Percentiles rank a stretch among this genome's conserved stretches.
Evolutionary conservation across 371 early-diverging fungal species (phyloP).

Genomic region (Dichotomocladium elegans): DNA sequence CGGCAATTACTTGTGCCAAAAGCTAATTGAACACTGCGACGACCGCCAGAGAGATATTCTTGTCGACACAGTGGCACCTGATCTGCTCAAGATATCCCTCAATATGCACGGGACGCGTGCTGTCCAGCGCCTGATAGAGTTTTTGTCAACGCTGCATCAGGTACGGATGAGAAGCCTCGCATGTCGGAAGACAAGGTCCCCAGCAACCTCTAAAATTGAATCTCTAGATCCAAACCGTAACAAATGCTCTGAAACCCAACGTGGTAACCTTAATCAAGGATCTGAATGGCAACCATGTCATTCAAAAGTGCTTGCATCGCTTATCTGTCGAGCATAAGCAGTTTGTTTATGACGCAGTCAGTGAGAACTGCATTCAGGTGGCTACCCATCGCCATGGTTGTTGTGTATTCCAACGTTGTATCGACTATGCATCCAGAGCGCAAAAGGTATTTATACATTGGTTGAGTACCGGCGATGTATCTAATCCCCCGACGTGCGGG

Average conservation of each 20-base stretch:
- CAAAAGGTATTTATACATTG: slow-evolving; percentile 72
- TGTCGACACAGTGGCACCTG: slow-evolving; percentile 66
- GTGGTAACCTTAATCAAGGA: slow-evolving; percentile 90
- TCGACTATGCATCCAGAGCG: slow-evolving; percentile 74
- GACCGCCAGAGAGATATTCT: slow-evolving; percentile 73
- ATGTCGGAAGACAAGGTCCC: not conserved
- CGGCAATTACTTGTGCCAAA: slow-evolving; percentile 91
- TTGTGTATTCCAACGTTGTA: slow-evolving; percentile 95
- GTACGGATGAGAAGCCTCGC: slow-evolving; percentile 14
- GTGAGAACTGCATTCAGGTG: slow-evolving; percentile 76
- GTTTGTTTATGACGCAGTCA: slow-evolving; percentile 88
- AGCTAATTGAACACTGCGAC: slow-evolving; percentile 74
- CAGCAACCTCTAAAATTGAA: too few species aligned
- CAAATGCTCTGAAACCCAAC: slow-evolving; percentile 67
- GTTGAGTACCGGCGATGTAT: too few species aligned
- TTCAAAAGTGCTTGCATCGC: slow-evolving; percentile 92
- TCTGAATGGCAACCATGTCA: slow-evolving; percentile 97
- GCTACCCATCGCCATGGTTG: slow-evolving; percentile 97
- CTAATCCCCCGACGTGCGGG: too few species aligned
- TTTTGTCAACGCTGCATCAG: slow-evolving; percentile 59
- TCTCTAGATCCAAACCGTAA: slow-evolving; percentile 62
- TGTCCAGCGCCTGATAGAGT: slow-evolving; percentile 92
- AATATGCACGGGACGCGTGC: slow-evolving; percentile 98
- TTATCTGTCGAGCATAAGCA: slow-evolving; percentile 71
- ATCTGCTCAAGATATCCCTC: slow-evolving; percentile 74